These are phyloP conservation scores for Paraleonurus japonicus DNA, from an alignment of 257 asterid species.

Conservation along the genomic window DNA sequence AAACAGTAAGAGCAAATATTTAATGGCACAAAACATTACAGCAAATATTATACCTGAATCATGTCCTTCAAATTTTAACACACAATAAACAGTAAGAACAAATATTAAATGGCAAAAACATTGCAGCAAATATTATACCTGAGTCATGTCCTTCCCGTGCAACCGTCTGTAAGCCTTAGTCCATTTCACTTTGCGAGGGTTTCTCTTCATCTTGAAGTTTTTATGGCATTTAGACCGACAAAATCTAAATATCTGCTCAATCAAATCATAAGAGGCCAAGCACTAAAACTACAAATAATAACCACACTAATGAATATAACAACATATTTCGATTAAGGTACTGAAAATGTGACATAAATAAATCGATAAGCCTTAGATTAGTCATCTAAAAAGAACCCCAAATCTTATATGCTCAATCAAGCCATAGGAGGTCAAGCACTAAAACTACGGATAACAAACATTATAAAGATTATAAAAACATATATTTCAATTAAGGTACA, in stretches of 20 bases:
- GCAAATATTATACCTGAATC: conserved; percentile 61
- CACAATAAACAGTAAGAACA: neutral
- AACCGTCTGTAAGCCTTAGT: conserved; percentile 84
- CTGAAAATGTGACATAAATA: too few relatives aligned
- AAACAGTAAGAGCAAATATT: neutral
- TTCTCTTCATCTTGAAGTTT: conserved; percentile 96
- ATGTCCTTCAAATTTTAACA: conserved; percentile 57
- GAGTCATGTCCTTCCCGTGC: conserved; percentile 93
- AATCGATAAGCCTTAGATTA: neutral
- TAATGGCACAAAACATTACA: neutral
- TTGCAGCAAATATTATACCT: conserved; percentile 39
- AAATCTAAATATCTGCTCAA: conserved; percentile 68
- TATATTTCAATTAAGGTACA: neutral
- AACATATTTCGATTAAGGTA: neutral
- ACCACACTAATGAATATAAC: neutral
- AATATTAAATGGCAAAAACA: neutral
- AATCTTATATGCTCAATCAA: conserved; percentile 39
- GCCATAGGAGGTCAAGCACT: conserved; percentile 1
- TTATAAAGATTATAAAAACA: neutral
- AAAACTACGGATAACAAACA: neutral
- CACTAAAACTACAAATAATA: neutral
- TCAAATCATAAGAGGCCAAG: neutral
- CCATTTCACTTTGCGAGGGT: conserved; percentile 92
- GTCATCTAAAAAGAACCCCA: neutral
- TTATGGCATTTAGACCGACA: conserved; percentile 91